Evolutionary conservation across 768 basidiomycete species (phyloP).

Genomic region (Imleria badia): DNA sequence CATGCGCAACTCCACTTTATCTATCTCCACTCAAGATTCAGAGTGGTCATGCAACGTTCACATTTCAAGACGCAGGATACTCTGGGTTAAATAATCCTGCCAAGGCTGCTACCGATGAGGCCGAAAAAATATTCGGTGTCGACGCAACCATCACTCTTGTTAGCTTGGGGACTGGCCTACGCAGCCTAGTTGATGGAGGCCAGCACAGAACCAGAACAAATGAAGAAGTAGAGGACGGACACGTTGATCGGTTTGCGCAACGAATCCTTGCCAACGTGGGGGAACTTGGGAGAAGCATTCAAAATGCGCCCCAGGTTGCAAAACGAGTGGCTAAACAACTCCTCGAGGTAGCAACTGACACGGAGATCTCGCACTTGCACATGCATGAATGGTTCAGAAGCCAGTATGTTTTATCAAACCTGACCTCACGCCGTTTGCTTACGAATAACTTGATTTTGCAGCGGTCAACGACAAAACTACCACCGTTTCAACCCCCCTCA

Average conservation of each 20-base stretch:
- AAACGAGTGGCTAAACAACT: neutral
- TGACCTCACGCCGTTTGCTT: neutral
- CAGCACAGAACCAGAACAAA: too few species aligned
- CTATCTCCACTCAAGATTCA: neutral
- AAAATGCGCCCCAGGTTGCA: neutral
- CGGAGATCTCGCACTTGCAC: neutral
- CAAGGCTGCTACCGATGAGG: neutral
- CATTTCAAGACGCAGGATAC: neutral
- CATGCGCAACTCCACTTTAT: neutral
- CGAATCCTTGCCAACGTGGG: neutral
- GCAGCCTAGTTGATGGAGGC: neutral
- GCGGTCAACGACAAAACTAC: neutral
- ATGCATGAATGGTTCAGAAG: neutral
- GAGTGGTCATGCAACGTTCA: neutral
- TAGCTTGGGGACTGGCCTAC: neutral
- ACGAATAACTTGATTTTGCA: neutral
- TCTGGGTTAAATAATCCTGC: neutral
- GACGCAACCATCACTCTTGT: neutral
- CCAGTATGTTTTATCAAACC: neutral
- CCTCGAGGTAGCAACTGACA: neutral
- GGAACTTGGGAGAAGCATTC: neutral
- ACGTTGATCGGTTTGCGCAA: neutral
- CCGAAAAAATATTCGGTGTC: neutral
- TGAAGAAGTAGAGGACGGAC: too few species aligned
- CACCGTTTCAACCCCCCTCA: neutral